A percentile compares a stretch with the other conserved stretches of the same genome.
Conservation (phyloP, 495 filamentous ascomycete genomes). For the Neurospora sp. region DNA sequence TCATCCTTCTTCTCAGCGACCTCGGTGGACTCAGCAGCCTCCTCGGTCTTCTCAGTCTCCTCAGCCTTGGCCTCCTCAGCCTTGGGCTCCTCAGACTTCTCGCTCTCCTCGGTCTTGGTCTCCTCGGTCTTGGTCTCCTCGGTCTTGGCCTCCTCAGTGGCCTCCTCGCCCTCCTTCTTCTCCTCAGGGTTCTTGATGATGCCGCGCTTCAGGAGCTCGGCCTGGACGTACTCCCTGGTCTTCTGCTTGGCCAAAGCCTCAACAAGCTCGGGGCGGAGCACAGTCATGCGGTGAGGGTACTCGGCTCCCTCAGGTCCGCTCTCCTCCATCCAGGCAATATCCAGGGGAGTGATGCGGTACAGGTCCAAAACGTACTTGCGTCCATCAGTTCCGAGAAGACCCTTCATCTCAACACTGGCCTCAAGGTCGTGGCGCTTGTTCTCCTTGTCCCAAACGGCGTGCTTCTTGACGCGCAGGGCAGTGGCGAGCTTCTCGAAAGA, state of each 20-base stretch:
- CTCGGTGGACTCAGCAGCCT: constrained; percentile 8
- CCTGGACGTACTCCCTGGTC: constrained; percentile 75
- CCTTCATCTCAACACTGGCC: constrained; percentile 96
- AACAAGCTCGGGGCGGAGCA: constrained; percentile 79
- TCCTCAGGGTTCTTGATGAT: constrained; percentile 21
- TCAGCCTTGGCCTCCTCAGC: constrained; percentile 20
- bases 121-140: constrained; percentile 20
- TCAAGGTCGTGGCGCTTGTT: constrained; percentile 83
- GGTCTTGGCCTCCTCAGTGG: constrained; percentile 16
- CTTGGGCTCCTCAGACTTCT: constrained; percentile 19
- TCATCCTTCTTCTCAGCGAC: constrained; percentile 22
- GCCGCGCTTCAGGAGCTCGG: constrained; percentile 54
- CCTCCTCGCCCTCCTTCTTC: constrained; percentile 13
- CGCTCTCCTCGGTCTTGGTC: constrained; percentile 7
- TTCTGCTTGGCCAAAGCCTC: constrained; percentile 74
- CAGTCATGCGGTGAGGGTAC: constrained; percentile 94
- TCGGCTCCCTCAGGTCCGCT: constrained; percentile 35
- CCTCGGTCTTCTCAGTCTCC: constrained; percentile 15
- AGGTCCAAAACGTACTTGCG: constrained; percentile 94
- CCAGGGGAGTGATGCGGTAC: constrained; percentile 87
- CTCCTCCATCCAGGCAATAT: constrained; percentile 83
- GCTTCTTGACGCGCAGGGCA: constrained; percentile 79
- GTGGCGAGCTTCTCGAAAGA: constrained; percentile 86
- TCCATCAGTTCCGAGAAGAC: constrained; percentile 91
- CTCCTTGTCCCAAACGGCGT: constrained; percentile 97